Evolutionary conservation across 2,329 filamentous ascomycete genomes (phyloP).

Genomic region (Penicillium corylophilum): DNA sequence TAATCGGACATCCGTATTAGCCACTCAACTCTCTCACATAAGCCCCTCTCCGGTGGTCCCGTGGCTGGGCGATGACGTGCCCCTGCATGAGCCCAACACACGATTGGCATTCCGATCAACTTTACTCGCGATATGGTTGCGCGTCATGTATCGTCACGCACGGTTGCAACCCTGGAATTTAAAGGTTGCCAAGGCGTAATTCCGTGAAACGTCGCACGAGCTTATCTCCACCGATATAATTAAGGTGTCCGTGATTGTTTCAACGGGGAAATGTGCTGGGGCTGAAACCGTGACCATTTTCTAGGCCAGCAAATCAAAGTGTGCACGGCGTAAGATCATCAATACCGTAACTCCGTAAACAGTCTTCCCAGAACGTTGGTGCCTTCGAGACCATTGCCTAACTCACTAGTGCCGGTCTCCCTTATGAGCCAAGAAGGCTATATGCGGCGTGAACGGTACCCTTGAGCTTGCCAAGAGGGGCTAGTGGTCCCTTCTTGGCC

Average conservation of each 20-base stretch:
- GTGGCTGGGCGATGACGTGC: slow-evolving; percentile 16
- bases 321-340: not conserved
- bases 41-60: not conserved
- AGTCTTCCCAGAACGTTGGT: slow-evolving; percentile 1
- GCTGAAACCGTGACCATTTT: not conserved
- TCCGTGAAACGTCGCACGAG: slow-evolving; percentile 39
- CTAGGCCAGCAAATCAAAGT: not conserved
- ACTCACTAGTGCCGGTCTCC: not conserved
- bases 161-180: slow-evolving; percentile 30
- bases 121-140: slow-evolving; percentile 18
- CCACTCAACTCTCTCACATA: too few relatives aligned
- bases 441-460: slow-evolving; percentile 4
- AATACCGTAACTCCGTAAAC: not conserved
- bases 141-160: slow-evolving; percentile 23
- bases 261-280: slow-evolving; percentile 12
- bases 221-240: slow-evolving; percentile 41
- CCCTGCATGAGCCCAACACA: slow-evolving; percentile 13
- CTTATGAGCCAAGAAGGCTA: slow-evolving; percentile 7
- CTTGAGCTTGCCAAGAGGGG: slow-evolving; percentile 15
- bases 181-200: slow-evolving; percentile 31
- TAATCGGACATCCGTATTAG: too few relatives aligned
- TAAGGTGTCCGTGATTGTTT: slow-evolving; percentile 24
- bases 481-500: not conserved
- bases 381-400: slow-evolving; percentile 3
- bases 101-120: slow-evolving; percentile 11